phyloP scores from a whole-genome alignment of 108 stramenopile genomes.

The Fragilariopsis cylindrus region DNA sequence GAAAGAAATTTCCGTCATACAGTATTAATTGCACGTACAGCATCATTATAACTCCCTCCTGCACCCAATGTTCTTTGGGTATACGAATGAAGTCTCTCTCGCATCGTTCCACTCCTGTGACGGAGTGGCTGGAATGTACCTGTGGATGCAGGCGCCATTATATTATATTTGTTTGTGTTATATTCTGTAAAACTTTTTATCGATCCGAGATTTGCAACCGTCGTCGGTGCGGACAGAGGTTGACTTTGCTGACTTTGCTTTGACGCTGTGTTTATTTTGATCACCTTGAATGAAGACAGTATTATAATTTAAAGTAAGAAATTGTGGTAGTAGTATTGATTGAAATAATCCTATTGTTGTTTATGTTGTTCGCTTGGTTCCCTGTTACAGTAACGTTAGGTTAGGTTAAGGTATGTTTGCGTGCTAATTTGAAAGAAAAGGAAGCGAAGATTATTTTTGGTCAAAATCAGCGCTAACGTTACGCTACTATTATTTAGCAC shows the following conservation, averaged over 20 bases:
- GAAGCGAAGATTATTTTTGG: no score
- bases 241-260: not conserved
- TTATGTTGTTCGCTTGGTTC: no score
- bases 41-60: slow-evolving; percentile 84
- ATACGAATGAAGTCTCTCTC: slow-evolving; percentile 84
- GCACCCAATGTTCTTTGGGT: slow-evolving; percentile 89
- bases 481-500: no score
- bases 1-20: not conserved
- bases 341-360: no score
- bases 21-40: slow-evolving; percentile 50
- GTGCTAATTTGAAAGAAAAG: no score
- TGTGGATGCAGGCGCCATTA: slow-evolving; percentile 39
- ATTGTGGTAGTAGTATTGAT: no score
- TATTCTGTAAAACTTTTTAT: not conserved
- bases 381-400: no score
- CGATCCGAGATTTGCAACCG: not conserved
- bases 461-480: no score
- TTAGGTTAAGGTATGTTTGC: no score
- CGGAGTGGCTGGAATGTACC: slow-evolving; percentile 87
- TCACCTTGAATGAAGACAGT: not conserved
- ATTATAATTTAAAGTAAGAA: no score
- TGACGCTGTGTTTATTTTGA: not conserved
- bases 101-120: slow-evolving; percentile 80
- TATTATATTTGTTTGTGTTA: not conserved
- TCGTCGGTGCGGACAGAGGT: not conserved